Conservation (phyloP, 2,329 filamentous ascomycete genomes). For the Ceratocystiopsis sp. region DNA sequence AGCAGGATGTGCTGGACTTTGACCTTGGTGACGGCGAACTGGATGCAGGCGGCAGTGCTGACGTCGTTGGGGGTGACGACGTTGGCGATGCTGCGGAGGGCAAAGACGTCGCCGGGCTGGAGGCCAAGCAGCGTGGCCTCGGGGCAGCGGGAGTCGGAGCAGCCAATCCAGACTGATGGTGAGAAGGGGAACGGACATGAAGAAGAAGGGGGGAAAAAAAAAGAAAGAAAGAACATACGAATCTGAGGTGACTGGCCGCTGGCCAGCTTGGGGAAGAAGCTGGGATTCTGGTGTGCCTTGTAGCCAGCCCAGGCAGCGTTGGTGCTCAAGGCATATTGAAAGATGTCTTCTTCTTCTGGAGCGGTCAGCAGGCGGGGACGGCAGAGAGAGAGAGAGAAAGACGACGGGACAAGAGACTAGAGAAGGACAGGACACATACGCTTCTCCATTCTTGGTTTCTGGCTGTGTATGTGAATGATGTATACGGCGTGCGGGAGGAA, state of each 20-base stretch:
- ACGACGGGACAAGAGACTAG: neutral
- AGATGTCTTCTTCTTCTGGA: slow-evolving; percentile 32
- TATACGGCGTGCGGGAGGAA: no score
- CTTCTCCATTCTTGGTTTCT: no score
- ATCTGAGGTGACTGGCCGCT: slow-evolving; percentile 49
- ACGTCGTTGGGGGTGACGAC: slow-evolving; percentile 60
- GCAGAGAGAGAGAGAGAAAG: neutral
- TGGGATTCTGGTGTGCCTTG: slow-evolving; percentile 46
- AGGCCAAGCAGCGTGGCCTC: slow-evolving; percentile 68
- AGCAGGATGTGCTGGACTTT: slow-evolving; percentile 55
- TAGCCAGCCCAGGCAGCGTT: slow-evolving; percentile 57
- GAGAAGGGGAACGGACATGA: neutral
- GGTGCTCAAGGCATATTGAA: slow-evolving; percentile 44
- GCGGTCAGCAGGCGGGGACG: neutral
- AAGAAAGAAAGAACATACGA: slow-evolving; percentile 18
- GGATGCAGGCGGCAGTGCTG: slow-evolving; percentile 57
- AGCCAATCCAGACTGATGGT: slow-evolving; percentile 61
- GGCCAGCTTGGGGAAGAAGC: slow-evolving; percentile 52
- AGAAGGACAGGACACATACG: neutral
- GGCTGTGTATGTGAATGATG: no score
- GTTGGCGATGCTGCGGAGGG: slow-evolving; percentile 84
- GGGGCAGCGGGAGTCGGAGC: slow-evolving; percentile 70
- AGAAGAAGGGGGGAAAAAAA: neutral
- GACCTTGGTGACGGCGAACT: slow-evolving; percentile 59
- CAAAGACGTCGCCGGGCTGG: slow-evolving; percentile 70